Base-by-base conservation (phyloP, 108 stramenopile genomes). In the Mediolabrus comicus region DNA sequence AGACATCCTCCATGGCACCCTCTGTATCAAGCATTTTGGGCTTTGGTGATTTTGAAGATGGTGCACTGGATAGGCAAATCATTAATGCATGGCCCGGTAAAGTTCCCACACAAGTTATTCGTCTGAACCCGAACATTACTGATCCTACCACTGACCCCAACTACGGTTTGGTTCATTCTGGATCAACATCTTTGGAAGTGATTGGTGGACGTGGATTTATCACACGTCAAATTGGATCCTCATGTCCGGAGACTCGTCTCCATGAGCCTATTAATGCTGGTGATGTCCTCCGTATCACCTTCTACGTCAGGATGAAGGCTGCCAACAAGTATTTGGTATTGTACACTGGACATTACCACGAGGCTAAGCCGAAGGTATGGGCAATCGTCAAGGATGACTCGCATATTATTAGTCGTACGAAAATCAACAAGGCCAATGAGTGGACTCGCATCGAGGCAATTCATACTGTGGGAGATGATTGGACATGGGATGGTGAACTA, bases 391-490 rank as follows among this genome's bases (percentile, higher is more conserved):
- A 11, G 1, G 76, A 77, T 65, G 76, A 77, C 41, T 69, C 67
- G 0, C 46, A 77, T 29, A 56, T 70, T n/a, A 53, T 77, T 19
- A 30, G 57, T 13, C 35, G 76, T 3, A 65, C 57, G 0, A 58
- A 58, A 43, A 46, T 77, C 14, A 29, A 36, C 39, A 70, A 63
- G 28, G 59, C 58, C 10, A 49, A 65, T 34, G 58, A 70, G 19
- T 77, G 76, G 76, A 69, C 61, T 19, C 53, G 39, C 19, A 41
- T 77, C 14, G 64, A 65, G 38, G 76, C 76, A 2, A 3, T 54
- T 54, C 75, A 76, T 38, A 69, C 53, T 4, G 43, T 76, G 16
- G 75, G 75, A 13, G 36, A 53, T 27, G 76, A 77, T 60, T 77
- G 76, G 76, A 77, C 41, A 8, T 70, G 58, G 59, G 56, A 58